Conservation (phyloP, 345 rosid genomes). For the Limnanthes douglasii region DNA sequence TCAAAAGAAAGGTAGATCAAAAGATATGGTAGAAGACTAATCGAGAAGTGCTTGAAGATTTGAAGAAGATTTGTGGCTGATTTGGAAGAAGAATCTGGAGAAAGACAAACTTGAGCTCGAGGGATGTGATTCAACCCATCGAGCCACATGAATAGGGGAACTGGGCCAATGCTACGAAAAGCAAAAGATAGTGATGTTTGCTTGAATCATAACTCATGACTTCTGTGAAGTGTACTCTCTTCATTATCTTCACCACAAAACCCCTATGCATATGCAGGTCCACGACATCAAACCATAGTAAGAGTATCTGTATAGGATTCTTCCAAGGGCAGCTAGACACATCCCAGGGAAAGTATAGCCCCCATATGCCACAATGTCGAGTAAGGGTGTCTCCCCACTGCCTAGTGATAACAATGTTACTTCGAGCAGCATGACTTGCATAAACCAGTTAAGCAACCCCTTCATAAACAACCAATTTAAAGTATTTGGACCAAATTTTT, state of each 20-base stretch:
- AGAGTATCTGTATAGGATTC: conserved; percentile 1
- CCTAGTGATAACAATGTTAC: conserved; percentile 11
- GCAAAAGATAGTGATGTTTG: conserved; percentile 15
- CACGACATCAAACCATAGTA: conserved; percentile 9
- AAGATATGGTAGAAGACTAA: too few species aligned
- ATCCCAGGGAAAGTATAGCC: conserved; percentile 10
- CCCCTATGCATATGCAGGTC: conserved; percentile 15
- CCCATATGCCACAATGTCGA: conserved; percentile 13
- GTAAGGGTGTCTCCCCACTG: conserved; percentile 13
- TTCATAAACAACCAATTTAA: too few species aligned
- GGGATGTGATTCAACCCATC: too few species aligned
- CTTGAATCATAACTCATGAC: conserved; percentile 11
- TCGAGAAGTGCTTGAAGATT: too few species aligned
- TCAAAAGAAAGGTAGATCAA: too few species aligned
- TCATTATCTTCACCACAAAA: conserved; percentile 13
- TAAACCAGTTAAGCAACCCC: conserved; percentile 14
- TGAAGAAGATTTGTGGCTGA: too few species aligned
- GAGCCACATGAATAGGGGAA: conserved; percentile 15
- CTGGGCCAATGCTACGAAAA: conserved; percentile 8
- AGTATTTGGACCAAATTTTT: too few species aligned
- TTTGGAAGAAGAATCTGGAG: too few species aligned
- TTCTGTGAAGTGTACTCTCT: conserved; percentile 14
- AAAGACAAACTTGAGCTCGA: too few species aligned
- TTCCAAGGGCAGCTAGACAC: not conserved
- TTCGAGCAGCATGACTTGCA: conserved; percentile 15